Evolutionary conservation across 306 rosid species (phyloP).

Genomic region (Urtica urens): DNA sequence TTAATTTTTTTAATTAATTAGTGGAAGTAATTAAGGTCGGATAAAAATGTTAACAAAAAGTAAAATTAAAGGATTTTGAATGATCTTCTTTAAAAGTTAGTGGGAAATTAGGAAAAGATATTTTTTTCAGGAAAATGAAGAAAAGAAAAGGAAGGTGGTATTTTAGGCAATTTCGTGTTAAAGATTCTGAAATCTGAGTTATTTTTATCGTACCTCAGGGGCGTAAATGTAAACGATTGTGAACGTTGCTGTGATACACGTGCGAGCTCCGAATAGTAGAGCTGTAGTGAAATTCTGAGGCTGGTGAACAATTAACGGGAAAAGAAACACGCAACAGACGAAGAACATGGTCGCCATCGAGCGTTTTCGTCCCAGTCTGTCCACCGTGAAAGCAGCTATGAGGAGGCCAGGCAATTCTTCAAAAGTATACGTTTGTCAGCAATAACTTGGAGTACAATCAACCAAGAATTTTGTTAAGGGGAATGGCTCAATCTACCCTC

Average conservation of each 20-base stretch:
- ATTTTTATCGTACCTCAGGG: constrained; percentile 60
- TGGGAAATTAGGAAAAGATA: no score
- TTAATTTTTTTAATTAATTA: no score
- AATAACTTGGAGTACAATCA: constrained; percentile 18
- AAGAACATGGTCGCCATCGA: constrained; percentile 89
- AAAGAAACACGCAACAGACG: constrained; percentile 59
- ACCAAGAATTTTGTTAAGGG: no score
- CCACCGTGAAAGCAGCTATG: constrained; percentile 68
- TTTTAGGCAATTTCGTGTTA: neutral
- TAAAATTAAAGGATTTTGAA: no score
- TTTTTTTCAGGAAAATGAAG: no score
- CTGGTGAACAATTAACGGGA: constrained; percentile 60
- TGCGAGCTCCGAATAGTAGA: constrained; percentile 93
- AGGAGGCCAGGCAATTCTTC: constrained; percentile 87
- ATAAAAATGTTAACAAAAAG: no score
- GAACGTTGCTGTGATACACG: constrained; percentile 80
- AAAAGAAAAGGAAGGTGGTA: no score
- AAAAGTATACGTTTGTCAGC: constrained; percentile 25
- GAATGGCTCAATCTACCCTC: no score
- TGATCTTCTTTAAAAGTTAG: no score
- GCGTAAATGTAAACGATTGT: constrained; percentile 83
- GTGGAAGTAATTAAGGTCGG: no score
- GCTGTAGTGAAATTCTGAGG: constrained; percentile 48
- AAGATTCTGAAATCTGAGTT: neutral
- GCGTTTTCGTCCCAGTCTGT: constrained; percentile 75